Evolutionary conservation across 495 filamentous ascomycete genomes (phyloP).

Genomic region (Bacidia gigantensis): DNA sequence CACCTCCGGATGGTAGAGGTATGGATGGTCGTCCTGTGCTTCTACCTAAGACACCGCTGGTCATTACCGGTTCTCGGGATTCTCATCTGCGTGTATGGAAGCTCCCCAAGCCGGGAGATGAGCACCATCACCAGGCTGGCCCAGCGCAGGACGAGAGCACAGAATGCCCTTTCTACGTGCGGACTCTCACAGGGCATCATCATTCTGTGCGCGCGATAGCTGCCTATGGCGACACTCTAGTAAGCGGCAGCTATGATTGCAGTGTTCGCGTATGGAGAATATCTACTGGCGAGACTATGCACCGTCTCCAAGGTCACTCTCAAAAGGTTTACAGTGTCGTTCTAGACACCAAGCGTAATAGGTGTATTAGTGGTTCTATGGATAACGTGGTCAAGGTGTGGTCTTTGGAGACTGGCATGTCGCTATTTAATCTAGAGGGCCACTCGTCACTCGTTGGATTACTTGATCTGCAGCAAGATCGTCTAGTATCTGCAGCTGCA

Average conservation of each 20-base stretch:
- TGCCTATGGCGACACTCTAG: conserved; percentile 87
- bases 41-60: conserved; percentile 83
- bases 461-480: conserved; percentile 73
- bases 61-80: conserved; percentile 95
- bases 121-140: conserved; percentile 59
- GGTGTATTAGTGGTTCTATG: conserved; percentile 97
- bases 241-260: conserved; percentile 96
- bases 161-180: conserved; percentile 88
- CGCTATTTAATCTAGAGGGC: conserved; percentile 82
- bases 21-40: conserved; percentile 64
- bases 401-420: conserved; percentile 80
- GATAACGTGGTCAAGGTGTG: conserved; percentile 96
- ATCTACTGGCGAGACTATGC: conserved; percentile 80
- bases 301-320: conserved; percentile 75
- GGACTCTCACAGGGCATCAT: conserved; percentile 69
- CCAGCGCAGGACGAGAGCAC: conserved; percentile 56
- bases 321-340: conserved; percentile 98
- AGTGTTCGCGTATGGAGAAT: conserved; percentile 96
- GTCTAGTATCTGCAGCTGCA: conserved; percentile 85
- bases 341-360: conserved; percentile 77
- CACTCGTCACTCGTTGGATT: conserved; percentile 89
- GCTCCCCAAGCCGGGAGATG: conserved; percentile 67
- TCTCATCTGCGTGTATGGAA: conserved; percentile 92
- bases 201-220: conserved; percentile 98
- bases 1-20: conserved; percentile 57